Evolutionary conservation across 2,329 filamentous ascomycete genomes (phyloP).

Genomic region (Diaporthe sp.): DNA sequence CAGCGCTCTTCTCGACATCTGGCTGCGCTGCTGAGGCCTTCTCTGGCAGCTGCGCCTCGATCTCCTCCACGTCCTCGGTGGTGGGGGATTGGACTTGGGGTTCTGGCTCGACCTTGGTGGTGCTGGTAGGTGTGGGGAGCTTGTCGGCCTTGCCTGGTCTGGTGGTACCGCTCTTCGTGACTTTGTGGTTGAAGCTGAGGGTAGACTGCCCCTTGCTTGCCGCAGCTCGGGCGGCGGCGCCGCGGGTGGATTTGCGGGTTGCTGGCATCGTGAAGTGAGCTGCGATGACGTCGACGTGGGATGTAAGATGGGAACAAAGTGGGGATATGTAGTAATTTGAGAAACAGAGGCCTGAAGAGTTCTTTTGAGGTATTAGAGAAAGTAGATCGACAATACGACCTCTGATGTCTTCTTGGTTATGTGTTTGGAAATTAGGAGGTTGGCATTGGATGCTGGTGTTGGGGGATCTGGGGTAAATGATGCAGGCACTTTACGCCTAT

Average conservation of each 20-base stretch:
- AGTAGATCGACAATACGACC: neutral
- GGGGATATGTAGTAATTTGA: neutral
- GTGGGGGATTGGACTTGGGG: constrained; percentile 41
- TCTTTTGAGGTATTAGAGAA: too few species aligned
- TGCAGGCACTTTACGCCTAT: constrained; percentile 28
- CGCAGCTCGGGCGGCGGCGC: constrained; percentile 49
- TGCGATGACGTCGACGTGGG: constrained; percentile 38
- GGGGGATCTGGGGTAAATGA: constrained; percentile 19
- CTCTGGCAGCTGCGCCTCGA: constrained; percentile 6
- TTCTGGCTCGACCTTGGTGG: constrained; percentile 41
- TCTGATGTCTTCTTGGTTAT: neutral
- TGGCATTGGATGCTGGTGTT: constrained; percentile 41
- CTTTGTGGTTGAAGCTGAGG: constrained; percentile 68
- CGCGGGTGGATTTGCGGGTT: constrained; percentile 60
- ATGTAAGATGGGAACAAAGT: constrained; percentile 19
- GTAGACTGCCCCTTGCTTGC: constrained; percentile 64
- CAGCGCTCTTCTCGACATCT: constrained; percentile 59
- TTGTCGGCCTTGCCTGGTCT: constrained; percentile 58
- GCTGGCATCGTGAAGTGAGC: constrained; percentile 57
- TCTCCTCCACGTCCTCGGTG: constrained; percentile 45
- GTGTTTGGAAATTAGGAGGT: constrained; percentile 28
- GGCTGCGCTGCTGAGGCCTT: constrained; percentile 30
- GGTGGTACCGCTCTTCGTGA: constrained; percentile 65
- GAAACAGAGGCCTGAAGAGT: neutral
- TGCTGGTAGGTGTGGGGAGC: constrained; percentile 41